These are phyloP conservation scores for Agrocybe praecox DNA, from an alignment of 768 basidiomycete genomes.

Conservation along the genomic window DNA sequence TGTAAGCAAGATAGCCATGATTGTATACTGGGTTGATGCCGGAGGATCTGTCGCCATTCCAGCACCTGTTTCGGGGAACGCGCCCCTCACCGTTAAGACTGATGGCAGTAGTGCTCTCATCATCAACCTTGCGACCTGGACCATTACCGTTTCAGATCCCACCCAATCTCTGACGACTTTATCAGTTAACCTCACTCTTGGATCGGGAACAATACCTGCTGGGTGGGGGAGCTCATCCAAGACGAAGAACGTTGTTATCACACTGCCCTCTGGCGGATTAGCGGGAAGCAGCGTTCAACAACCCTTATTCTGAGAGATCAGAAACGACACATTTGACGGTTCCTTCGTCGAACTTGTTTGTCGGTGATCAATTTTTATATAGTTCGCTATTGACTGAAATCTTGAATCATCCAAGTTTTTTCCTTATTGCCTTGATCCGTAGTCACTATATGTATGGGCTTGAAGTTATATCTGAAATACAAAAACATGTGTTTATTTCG, in stretches of 20 bases:
- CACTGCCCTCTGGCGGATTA: constrained; percentile 43
- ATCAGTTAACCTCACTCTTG: constrained; percentile 36
- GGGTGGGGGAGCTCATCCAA: constrained; percentile 20
- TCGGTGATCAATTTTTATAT: too few species aligned
- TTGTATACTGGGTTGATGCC: constrained; percentile 52
- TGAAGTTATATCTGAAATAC: too few species aligned
- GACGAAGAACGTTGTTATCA: constrained; percentile 31
- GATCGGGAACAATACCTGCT: constrained; percentile 19
- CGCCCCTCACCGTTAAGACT: constrained; percentile 32
- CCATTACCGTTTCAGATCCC: constrained; percentile 62
- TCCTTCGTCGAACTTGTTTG: not conserved
- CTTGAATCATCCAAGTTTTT: too few species aligned
- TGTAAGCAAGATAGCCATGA: constrained; percentile 38
- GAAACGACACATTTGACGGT: not conserved
- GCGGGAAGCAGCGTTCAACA: constrained; percentile 50
- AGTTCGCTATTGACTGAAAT: not conserved
- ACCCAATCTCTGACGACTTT: constrained; percentile 49
- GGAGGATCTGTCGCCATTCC: constrained; percentile 42
- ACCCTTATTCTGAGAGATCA: constrained; percentile 5
- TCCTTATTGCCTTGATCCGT: too few species aligned
- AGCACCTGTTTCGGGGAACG: constrained; percentile 23
- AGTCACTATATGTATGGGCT: too few species aligned
- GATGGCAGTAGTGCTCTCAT: constrained; percentile 47
- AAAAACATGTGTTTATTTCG: too few species aligned
- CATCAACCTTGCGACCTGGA: constrained; percentile 38